Evolutionary conservation across 139 green algal species (phyloP), one percentile per base, ranked within the genome.

Genomic region (Pleodorina starrii): DNA sequence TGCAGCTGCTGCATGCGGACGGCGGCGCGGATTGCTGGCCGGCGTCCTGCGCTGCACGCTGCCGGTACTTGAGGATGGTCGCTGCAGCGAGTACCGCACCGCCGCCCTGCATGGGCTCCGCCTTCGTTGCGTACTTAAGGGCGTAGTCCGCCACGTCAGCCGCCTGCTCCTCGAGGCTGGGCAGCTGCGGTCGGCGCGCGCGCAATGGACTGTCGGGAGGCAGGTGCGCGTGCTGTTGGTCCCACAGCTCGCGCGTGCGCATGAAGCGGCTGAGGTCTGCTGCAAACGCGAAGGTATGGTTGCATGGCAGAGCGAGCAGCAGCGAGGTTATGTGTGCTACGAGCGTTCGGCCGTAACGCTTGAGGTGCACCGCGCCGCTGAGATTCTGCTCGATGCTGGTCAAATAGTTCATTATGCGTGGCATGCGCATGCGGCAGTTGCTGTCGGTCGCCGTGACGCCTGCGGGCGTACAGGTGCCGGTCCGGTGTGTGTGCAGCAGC

Each of bases 351-450:
- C 69, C 29, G 36, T 77, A 50, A 29, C 69, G 69, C 69, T 77
- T 77, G 36, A 77, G 38, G 38, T 77, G 69, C 69, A 77, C 69
- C 9, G 59, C 25, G 66, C 66, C 12, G 66, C 66, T 43, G n/a
- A n/a, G n/a, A n/a, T 43, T 19, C 29, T 42, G 66, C 29, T 44
- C 32, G 17, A 42, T 9, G n/a, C 29, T 74, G n/a, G 66, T 44
- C 29, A 74, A 5, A 6, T 29, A 74, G 66, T 74, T 23, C 29
- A 74, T 27, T 7, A 43, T 7, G n/a, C 66, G 66, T n/a, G 66
- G 66, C 66, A 74, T 42, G n/a, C 66, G 66, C 66, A 74, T 74
- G 66, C 66, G 66, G 66, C 66, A 74, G 66, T 74, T 74, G n/a
- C 11, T 43, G n/a, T 74, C 66, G 10, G 66, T 74, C 29, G 66